Evolutionary conservation across 176 grass and related monocot species (phyloP).

Genomic region (Alopecurus myosuroides): DNA sequence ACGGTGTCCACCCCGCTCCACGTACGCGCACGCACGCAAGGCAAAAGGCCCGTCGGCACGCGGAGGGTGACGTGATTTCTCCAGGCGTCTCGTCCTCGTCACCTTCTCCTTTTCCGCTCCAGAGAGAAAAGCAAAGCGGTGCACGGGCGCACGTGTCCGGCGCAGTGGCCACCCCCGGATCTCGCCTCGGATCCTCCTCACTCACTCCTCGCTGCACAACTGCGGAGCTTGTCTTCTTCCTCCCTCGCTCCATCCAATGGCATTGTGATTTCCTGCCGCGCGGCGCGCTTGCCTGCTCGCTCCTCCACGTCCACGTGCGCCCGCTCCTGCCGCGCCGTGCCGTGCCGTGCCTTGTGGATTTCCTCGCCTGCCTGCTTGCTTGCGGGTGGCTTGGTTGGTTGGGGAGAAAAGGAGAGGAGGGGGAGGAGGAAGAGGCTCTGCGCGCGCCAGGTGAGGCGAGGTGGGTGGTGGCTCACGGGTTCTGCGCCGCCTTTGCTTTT

Average conservation of each 20-base stretch:
- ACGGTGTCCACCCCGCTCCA: no score
- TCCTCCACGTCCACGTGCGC: neutral
- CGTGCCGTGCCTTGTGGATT: conserved; percentile 28
- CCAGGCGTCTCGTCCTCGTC: neutral
- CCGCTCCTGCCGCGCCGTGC: neutral
- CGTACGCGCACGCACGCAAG: neutral
- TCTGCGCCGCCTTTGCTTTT: conserved; percentile 32
- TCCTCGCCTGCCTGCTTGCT: neutral
- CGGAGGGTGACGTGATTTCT: neutral
- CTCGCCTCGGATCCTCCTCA: neutral
- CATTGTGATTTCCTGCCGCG: neutral
- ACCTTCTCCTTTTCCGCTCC: neutral
- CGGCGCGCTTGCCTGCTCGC: neutral
- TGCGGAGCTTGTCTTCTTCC: neutral
- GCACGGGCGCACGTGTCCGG: neutral
- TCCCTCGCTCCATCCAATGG: neutral
- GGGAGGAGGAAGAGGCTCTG: neutral
- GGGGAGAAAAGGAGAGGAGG: conserved; percentile 20
- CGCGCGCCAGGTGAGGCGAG: neutral
- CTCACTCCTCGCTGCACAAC: neutral
- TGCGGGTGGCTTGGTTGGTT: neutral
- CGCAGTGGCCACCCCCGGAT: neutral
- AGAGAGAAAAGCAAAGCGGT: neutral
- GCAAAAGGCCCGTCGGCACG: neutral
- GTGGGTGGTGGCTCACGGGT: conserved; percentile 33